A percentile compares a stretch with the other conserved stretches of the same genome.
These are phyloP conservation scores for Boletus rubropictus DNA, from an alignment of 768 basidiomycete genomes.

Conservation along the genomic window DNA sequence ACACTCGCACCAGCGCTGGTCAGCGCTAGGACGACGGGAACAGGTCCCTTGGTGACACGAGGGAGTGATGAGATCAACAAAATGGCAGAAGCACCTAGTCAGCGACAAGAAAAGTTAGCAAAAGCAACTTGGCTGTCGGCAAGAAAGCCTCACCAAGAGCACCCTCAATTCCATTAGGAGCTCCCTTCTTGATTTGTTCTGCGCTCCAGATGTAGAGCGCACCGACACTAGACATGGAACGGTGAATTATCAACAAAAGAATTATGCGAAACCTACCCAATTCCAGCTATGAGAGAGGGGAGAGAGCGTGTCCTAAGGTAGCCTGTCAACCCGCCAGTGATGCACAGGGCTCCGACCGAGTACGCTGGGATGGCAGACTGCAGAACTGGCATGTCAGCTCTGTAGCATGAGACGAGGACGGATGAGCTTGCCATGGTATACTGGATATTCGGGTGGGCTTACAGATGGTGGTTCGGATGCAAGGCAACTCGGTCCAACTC, in stretches of 20 bases:
- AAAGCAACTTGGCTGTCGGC: not conserved
- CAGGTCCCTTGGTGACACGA: conserved; percentile 65
- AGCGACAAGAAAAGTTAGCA: not conserved
- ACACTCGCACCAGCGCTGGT: conserved; percentile 55
- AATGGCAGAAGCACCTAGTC: conserved; percentile 66
- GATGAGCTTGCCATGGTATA: conserved; percentile 28
- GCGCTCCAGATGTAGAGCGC: conserved; percentile 76
- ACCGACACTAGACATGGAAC: conserved; percentile 51
- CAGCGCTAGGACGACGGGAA: conserved; percentile 57
- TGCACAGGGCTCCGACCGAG: conserved; percentile 68
- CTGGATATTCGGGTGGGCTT: conserved; percentile 16
- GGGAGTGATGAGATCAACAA: conserved; percentile 72
- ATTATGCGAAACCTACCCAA: conserved; percentile 42
- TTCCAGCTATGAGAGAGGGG: conserved; percentile 78
- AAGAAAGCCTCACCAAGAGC: conserved; percentile 56
- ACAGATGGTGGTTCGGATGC: conserved; percentile 8
- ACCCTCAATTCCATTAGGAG: conserved; percentile 67
- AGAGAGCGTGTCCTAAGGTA: conserved; percentile 68
- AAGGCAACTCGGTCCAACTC: not conserved
- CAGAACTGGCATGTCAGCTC: conserved; percentile 22
- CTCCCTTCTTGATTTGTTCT: conserved; percentile 66
- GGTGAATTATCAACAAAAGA: not conserved
- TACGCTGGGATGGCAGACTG: conserved; percentile 82
- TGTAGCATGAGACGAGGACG: not conserved
- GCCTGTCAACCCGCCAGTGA: conserved; percentile 72